Evolutionary conservation across 495 filamentous ascomycete genomes (phyloP).

Genomic region (Penicillium soppii): DNA sequence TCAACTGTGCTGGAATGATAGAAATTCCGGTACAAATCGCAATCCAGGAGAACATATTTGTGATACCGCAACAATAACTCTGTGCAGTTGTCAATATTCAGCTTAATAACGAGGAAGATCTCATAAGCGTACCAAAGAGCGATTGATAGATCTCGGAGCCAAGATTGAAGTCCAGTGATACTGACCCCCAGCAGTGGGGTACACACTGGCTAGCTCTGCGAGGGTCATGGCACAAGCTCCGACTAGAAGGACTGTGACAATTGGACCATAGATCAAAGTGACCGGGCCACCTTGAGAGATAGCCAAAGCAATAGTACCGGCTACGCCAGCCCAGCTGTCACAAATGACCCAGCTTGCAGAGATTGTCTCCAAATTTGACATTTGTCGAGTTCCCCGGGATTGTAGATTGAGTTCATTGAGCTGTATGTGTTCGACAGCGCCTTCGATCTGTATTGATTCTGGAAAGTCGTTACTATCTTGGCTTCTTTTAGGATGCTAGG

Average conservation of each 20-base stretch:
- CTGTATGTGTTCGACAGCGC: conserved; percentile 2
- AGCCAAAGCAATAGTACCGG: conserved; percentile 20
- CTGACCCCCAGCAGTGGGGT: conserved; percentile 52
- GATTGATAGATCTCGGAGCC: conserved; percentile 15
- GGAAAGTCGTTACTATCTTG: neutral
- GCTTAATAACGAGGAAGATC: neutral
- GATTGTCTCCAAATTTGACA: conserved; percentile 15
- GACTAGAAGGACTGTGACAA: conserved; percentile 18
- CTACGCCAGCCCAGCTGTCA: conserved; percentile 26
- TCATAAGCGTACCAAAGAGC: conserved; percentile 4
- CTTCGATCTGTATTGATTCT: neutral
- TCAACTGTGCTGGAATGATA: conserved; percentile 21
- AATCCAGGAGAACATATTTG: conserved; percentile 27
- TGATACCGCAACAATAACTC: conserved; percentile 28
- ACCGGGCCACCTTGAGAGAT: conserved; percentile 26
- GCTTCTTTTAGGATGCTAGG: neutral
- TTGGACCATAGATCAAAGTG: conserved; percentile 26
- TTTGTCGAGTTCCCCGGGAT: neutral
- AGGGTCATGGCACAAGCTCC: conserved; percentile 38
- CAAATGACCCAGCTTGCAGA: conserved; percentile 19
- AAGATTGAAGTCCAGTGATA: conserved; percentile 37
- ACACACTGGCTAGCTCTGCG: conserved; percentile 50
- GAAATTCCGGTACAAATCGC: conserved; percentile 19
- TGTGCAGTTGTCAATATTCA: neutral
- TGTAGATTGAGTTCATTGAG: conserved; percentile 4